Evolutionary conservation across 805 yeast genomes (phyloP), one percentile per base, ranked within the genome.

Genomic region (Saturnispora quitensis): DNA sequence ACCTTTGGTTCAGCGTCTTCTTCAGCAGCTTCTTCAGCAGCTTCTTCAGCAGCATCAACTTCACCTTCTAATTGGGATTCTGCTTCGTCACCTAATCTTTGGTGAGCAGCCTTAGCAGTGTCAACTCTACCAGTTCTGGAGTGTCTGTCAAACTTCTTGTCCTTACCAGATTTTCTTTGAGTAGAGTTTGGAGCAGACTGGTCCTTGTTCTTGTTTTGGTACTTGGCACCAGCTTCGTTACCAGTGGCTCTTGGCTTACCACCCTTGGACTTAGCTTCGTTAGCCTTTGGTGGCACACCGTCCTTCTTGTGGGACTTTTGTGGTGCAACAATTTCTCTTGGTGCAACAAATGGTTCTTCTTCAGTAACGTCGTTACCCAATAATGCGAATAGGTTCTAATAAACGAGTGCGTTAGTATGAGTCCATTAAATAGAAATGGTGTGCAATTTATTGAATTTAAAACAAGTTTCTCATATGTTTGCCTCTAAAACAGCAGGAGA

Each of bases 301-400:
- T 82, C 70, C 79, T 90, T 90, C 81, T 86, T 89, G 66, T 93
- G 83, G 56, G 95, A 82, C 62, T 91, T 83, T 72, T 73, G 72
- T 75, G 82, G 79, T 81, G 84, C 88, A 68, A 85, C 93, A 59
- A 86, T 69, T 72, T 86, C 95, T 76, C 73, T 84, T 67, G 87
- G 82, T 60, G 77, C 70, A 53, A 74, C 67, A 52, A 70, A 68
- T 51, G 74, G 74, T 66, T 75, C 78, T 64, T 81, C 85, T 72
- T 84, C 95, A 69, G 86, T 90, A 63, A 86, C 87, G 76, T 87
- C 95, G 81, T 87, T 86, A 71, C 86, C 93, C 76, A 86, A 77
- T 72, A 86, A 79, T 72, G 80, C 86, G 73, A 76, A 86, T 70
- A 87, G 86, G 76, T 86, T 86, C 88, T 83, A 62, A 22, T 22